Conservation (phyloP, 1,284 basidiomycete species). For the Rhizoctonia solani region DNA sequence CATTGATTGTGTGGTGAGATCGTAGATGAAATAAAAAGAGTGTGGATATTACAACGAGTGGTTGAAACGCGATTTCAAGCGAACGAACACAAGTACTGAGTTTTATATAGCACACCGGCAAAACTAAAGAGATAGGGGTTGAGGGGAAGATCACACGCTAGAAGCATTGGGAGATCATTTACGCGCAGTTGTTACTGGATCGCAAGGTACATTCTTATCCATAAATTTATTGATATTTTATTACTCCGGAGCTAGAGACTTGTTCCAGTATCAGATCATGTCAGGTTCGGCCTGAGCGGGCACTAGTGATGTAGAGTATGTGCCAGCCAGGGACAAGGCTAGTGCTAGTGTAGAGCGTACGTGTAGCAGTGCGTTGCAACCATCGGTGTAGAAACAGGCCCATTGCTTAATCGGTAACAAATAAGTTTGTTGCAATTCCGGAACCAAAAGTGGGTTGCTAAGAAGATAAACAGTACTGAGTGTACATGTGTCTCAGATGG, state of each 20-base stretch:
- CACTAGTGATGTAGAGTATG: neutral
- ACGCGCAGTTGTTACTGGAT: conserved; percentile 1
- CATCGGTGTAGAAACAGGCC: too few species aligned
- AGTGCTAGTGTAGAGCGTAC: too few species aligned
- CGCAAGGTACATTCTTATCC: neutral
- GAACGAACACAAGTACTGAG: neutral
- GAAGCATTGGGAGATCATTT: conserved; percentile 23
- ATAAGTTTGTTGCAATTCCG: too few species aligned
- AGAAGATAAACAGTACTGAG: too few species aligned
- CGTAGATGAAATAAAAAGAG: neutral
- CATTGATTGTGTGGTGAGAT: neutral
- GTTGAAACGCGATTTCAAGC: neutral
- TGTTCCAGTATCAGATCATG: neutral
- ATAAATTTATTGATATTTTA: neutral
- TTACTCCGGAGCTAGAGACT: neutral
- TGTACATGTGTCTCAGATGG: too few species aligned
- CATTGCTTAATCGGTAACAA: too few species aligned
- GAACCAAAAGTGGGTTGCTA: too few species aligned
- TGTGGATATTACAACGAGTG: neutral
- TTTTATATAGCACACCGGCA: conserved; percentile 9
- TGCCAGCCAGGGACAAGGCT: too few species aligned
- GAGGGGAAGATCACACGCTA: neutral
- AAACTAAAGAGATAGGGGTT: neutral
- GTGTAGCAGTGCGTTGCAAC: too few species aligned
- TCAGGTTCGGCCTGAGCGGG: neutral